Conservation (phyloP, 306 rosid genomes). For the Vigna hirtella region DNA sequence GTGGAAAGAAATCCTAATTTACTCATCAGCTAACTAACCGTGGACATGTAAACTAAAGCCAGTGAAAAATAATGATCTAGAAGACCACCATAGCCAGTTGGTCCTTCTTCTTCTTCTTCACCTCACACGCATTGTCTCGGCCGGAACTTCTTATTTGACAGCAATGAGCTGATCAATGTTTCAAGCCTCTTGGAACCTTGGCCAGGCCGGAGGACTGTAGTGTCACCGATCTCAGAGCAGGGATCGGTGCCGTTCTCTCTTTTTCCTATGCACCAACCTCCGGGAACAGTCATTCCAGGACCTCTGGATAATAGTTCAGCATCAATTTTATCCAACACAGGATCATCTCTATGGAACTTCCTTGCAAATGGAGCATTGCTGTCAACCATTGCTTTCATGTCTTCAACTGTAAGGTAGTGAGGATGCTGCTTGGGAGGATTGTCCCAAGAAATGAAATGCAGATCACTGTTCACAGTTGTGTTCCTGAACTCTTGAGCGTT, state of each 20-base stretch:
- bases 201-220: constrained; percentile 75
- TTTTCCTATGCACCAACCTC: constrained; percentile 97
- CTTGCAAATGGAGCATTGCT: constrained; percentile 97
- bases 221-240: constrained; percentile 64
- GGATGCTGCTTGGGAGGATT: constrained; percentile 99
- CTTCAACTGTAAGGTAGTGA: constrained; percentile 74
- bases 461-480: constrained; percentile 93
- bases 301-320: constrained; percentile 66
- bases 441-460: constrained; percentile 97
- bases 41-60: constrained; percentile 49
- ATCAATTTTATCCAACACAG: constrained; percentile 82
- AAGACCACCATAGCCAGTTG: background rate
- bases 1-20: constrained; percentile 42
- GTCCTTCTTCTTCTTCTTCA: background rate
- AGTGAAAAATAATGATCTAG: constrained; percentile 47
- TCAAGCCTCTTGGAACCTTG: constrained; percentile 84
- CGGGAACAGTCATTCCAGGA: constrained; percentile 80
- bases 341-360: constrained; percentile 80
- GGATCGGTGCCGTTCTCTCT: constrained; percentile 87
- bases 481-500: constrained; percentile 92
- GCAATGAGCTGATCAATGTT: constrained; percentile 67
- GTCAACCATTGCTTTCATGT: constrained; percentile 71
- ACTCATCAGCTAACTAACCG: constrained; percentile 50
- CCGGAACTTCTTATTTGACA: constrained; percentile 76
- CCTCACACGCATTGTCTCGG: constrained; percentile 82